Conservation (phyloP, 2,329 filamentous ascomycete species). For the Cephalotrichum gorgonifer region DNA sequence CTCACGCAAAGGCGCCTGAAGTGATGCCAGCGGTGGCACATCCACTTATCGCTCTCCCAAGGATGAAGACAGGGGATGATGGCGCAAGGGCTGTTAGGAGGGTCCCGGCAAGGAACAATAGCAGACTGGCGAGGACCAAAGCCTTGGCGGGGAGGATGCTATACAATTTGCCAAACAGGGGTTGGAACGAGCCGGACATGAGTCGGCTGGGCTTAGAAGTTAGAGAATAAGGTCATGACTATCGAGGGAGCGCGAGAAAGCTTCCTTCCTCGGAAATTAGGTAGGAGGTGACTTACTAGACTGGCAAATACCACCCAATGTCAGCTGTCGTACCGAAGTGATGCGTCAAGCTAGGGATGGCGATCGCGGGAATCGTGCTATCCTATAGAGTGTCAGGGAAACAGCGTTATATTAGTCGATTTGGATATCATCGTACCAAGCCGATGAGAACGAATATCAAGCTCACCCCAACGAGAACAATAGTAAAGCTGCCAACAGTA, state of each 20-base stretch:
- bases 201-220: background rate
- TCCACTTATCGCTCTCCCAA: background rate
- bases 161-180: background rate
- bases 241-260: background rate
- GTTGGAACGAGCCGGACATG: background rate
- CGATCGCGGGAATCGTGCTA: background rate
- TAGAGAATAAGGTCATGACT: background rate
- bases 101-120: background rate
- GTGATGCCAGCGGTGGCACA: background rate
- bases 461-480: background rate
- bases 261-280: background rate
- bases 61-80: background rate
- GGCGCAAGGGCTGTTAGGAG: background rate
- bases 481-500: background rate
- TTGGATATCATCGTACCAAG: background rate
- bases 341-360: background rate
- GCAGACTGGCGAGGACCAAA: background rate
- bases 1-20: background rate
- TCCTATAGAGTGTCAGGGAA: background rate
- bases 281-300: background rate
- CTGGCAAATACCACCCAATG: background rate
- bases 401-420: background rate
- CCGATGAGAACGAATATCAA: background rate
- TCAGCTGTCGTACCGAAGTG: background rate
- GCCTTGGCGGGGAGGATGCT: background rate